Percentiles rank a stretch among this genome's conserved stretches.
Conservation (phyloP, 495 filamentous ascomycete genomes). For the Aspergillus affinis region DNA sequence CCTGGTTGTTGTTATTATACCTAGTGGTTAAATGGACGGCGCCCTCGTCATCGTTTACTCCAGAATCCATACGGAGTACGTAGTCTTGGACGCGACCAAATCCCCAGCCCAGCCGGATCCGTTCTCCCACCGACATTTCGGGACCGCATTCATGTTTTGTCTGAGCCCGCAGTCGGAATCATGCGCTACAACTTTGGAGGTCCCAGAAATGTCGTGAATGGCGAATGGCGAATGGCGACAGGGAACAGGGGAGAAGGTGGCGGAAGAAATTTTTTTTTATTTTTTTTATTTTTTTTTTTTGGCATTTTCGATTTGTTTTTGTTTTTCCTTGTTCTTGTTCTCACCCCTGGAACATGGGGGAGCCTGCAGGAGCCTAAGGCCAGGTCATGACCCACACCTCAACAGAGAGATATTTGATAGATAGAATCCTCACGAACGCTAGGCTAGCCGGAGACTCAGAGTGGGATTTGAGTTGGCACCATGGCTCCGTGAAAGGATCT, state of each 20-base stretch:
- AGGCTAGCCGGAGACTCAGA: slow-evolving; percentile 1
- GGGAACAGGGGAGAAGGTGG: slow-evolving; percentile 7
- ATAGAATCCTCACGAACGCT: slow-evolving; percentile 14
- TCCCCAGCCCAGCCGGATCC: not conserved
- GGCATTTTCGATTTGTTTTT: not conserved
- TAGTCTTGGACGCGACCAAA: slow-evolving; percentile 3
- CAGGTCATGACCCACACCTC: slow-evolving; percentile 11
- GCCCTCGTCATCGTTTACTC: not conserved
- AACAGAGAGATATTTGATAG: slow-evolving; percentile 15
- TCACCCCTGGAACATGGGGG: not conserved
- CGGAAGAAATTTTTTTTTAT: not conserved
- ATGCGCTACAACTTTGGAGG: slow-evolving; percentile 6
- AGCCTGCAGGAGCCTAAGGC: not conserved
- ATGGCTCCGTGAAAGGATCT: no score
- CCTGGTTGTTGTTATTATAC: no score
- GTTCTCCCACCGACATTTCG: slow-evolving; percentile 11
- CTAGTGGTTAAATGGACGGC: not conserved
- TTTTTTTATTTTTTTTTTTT: slow-evolving; percentile 4
- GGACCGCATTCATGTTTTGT: slow-evolving; percentile 10
- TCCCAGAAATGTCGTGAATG: not conserved
- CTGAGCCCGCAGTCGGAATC: slow-evolving; percentile 4
- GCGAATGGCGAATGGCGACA: slow-evolving; percentile 10
- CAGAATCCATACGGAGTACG: not conserved
- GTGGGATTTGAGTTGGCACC: not conserved
- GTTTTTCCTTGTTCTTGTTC: not conserved